phyloP scores from a whole-genome alignment of 192 early-diverging fungal genomes.

The Linnemannia schmuckeri region DNA sequence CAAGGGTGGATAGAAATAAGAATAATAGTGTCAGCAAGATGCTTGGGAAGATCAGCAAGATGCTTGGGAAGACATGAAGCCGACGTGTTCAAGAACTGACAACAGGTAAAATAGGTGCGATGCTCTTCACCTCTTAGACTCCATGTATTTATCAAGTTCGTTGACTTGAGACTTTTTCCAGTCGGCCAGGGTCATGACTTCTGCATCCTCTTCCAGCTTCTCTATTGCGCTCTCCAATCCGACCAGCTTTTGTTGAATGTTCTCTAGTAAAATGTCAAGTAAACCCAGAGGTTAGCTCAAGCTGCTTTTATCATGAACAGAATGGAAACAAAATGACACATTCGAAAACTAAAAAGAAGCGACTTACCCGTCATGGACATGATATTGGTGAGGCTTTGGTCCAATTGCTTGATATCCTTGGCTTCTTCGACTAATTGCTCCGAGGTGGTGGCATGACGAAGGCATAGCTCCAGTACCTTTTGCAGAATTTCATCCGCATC shows the following conservation, averaged over 20 bases:
- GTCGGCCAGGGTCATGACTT: conserved; percentile 26
- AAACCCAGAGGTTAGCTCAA: neutral
- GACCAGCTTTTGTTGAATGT: conserved; percentile 35
- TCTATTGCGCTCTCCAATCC: conserved; percentile 40
- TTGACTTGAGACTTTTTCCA: conserved; percentile 40
- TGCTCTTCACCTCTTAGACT: conserved; percentile 27
- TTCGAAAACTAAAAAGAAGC: neutral
- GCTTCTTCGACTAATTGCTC: conserved; percentile 20
- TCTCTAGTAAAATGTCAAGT: conserved; percentile 12
- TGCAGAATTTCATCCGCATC: conserved; percentile 50
- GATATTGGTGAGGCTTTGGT: conserved; percentile 35
- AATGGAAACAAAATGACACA: neutral
- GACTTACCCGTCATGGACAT: conserved; percentile 25
- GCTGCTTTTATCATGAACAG: neutral
- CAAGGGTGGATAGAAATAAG: neutral
- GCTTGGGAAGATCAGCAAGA: too few relatives aligned
- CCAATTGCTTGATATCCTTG: conserved; percentile 28
- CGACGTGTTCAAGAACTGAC: neutral
- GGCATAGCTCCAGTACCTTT: conserved; percentile 41
- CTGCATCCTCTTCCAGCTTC: conserved; percentile 29
- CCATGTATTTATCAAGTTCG: conserved; percentile 52
- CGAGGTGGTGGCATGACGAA: conserved; percentile 22
- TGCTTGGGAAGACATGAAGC: neutral
- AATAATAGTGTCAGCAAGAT: neutral
- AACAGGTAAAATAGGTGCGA: neutral